Base-by-base conservation (phyloP, 306 rosid species). In the Acacia acuminata region DNA sequence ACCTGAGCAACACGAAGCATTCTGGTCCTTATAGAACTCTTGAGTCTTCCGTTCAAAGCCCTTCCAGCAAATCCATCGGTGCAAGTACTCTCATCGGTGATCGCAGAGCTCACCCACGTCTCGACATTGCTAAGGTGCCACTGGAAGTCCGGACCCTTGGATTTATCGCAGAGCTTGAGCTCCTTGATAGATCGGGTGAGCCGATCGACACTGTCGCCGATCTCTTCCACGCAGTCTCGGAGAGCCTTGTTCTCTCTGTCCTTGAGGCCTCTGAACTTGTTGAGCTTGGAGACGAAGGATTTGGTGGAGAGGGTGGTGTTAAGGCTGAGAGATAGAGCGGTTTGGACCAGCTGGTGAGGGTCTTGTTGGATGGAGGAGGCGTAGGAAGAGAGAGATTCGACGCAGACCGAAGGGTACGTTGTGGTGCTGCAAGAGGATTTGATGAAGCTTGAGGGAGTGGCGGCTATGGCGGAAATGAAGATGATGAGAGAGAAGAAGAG, bases 121-220 rank as follows among this genome's bases (percentile, higher is more conserved):
- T 87, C 90, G 8, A 87, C 90, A 34, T 87, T 87, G 67, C 90
- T 87, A 3, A 87, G 84, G 24, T 87, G 90, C 90, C 90, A 87
- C 1, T 13, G 51, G 63, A 87, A 87, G 22, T 87, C 90, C 53
- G 48, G 68, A 0, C 86, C 88, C 0, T 82, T 79, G 0, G 22
- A 5, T 10, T 60, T 79, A 48, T 24, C 77, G 67, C 90, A 87
- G 0, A 87, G 76, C 8, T 79, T 76, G 5, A 87, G 88, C 69
- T 87, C 90, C 43, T 87, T 84, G 0, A 87, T 32, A 0, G 90
- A 87, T 1, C 72, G 53, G 24, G 55, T 48, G 2, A 87, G 86
- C 24, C 90, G 60, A 44, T 87, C 90, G 0, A 84, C 88, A 7
- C 90, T 56, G 43, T 87, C 90, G 8, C 68, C 55, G 2, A 87